phyloP scores from a whole-genome alignment of 805 yeast species.

The Nakazawaea molendinolei region DNA sequence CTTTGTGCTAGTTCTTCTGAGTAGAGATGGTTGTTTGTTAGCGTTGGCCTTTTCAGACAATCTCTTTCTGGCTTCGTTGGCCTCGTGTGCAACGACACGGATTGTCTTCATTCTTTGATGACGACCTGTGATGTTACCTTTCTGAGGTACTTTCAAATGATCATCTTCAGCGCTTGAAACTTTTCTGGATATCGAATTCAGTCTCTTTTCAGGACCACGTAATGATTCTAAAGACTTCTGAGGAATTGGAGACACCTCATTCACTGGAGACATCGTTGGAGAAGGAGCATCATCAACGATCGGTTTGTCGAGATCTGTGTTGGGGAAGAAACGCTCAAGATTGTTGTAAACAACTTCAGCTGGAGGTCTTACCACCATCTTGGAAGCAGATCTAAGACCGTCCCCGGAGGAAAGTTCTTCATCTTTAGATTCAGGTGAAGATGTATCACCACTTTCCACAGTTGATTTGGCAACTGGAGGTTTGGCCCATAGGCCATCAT shows the following conservation, averaged over 20 bases:
- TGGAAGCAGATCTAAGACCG: not conserved
- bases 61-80: constrained; percentile 53
- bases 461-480: constrained; percentile 22
- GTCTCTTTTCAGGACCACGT: not conserved
- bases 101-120: constrained; percentile 80
- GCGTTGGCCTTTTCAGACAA: constrained; percentile 17
- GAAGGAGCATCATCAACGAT: constrained; percentile 65
- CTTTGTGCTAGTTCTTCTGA: constrained; percentile 81
- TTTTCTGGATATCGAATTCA: constrained; percentile 30
- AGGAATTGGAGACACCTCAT: constrained; percentile 16
- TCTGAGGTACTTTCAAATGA: constrained; percentile 8
- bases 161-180: constrained; percentile 31
- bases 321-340: constrained; percentile 86
- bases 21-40: constrained; percentile 23
- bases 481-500: constrained; percentile 58
- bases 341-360: constrained; percentile 90
- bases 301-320: constrained; percentile 87
- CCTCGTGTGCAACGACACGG: constrained; percentile 90
- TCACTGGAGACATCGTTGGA: constrained; percentile 49
- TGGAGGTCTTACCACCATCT: constrained; percentile 81
- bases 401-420: not conserved
- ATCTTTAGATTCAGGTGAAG: not conserved
- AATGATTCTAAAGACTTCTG: constrained; percentile 2
- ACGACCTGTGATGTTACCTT: constrained; percentile 18
- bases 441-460: constrained; percentile 6